These are phyloP conservation scores for Paulownia fortunei DNA, from an alignment of 257 asterid species.

Conservation along the genomic window DNA sequence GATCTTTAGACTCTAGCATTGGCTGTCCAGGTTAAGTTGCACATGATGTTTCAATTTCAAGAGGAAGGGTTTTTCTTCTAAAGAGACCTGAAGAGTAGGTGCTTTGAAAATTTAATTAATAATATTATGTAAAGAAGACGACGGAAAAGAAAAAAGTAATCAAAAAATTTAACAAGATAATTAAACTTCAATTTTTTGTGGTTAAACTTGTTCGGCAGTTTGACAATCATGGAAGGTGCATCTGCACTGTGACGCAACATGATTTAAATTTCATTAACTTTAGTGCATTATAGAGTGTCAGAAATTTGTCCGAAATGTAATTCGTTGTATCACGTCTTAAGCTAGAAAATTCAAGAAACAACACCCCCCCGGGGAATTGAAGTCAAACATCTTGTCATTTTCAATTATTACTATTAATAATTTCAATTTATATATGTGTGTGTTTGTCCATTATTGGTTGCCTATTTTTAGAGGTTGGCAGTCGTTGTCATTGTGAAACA, in stretches of 20 bases:
- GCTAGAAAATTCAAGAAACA: constrained; percentile 29
- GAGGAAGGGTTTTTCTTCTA: not conserved
- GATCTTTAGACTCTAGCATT: not conserved
- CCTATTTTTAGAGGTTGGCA: not conserved
- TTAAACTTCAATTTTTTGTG: constrained; percentile 7
- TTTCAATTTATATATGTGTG: not conserved
- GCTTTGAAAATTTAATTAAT: not conserved
- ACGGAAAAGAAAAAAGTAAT: not conserved
- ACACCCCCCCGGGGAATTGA: not conserved
- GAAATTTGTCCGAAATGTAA: not conserved
- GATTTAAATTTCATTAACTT: constrained; percentile 1
- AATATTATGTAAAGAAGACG: not conserved
- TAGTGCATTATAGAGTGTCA: constrained; percentile 22
- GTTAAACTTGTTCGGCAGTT: not conserved
- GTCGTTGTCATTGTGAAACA: constrained; percentile 14
- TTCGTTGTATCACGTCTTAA: not conserved
- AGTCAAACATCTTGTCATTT: constrained; percentile 52
- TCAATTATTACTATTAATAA: constrained; percentile 27
- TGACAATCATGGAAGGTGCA: constrained; percentile 9
- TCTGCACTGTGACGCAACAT: constrained; percentile 9
- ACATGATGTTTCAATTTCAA: not conserved
- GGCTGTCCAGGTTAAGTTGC: not conserved
- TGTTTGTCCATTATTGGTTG: constrained; percentile 7
- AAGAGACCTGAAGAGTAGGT: not conserved
- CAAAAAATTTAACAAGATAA: not conserved